These are phyloP conservation scores for Tricholoma matsutake DNA, from an alignment of 768 basidiomycete species.

Conservation along the genomic window DNA sequence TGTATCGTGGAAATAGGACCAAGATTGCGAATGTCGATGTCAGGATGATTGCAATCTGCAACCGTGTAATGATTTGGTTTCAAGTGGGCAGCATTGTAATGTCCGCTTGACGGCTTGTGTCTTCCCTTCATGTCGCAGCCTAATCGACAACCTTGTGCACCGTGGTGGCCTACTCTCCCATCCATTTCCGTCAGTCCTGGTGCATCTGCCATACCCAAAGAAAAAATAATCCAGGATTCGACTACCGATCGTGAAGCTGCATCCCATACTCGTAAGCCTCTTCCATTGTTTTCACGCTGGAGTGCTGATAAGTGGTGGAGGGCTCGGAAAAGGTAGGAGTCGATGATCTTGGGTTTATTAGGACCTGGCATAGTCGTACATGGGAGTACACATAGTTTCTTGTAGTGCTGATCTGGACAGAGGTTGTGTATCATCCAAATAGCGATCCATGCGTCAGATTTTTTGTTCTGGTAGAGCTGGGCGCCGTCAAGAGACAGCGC, in stretches of 20 bases:
- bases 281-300: not conserved
- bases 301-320: too few species aligned
- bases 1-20: not conserved
- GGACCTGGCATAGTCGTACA: constrained; percentile 5
- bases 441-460: not conserved
- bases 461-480: constrained; percentile 17
- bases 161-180: constrained; percentile 29
- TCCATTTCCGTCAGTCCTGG: constrained; percentile 16
- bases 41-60: constrained; percentile 4
- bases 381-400: not conserved
- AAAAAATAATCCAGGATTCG: constrained; percentile 6
- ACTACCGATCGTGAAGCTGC: not conserved
- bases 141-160: constrained; percentile 25
- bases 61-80: constrained; percentile 13
- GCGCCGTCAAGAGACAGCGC: constrained; percentile 5
- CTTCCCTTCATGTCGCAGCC: constrained; percentile 25
- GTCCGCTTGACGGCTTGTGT: constrained; percentile 15
- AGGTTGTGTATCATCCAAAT: not conserved
- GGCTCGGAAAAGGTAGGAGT: constrained; percentile 2
- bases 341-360: constrained; percentile 5
- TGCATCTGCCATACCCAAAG: constrained; percentile 13
- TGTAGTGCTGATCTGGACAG: not conserved
- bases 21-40: constrained; percentile 8
- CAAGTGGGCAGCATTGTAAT: constrained; percentile 10
- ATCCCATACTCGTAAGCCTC: constrained; percentile 28